Percentiles rank a stretch among this genome's conserved stretches.
phyloP scores from a whole-genome alignment of 2,329 filamentous ascomycete genomes.

The Shiraia sp. region DNA sequence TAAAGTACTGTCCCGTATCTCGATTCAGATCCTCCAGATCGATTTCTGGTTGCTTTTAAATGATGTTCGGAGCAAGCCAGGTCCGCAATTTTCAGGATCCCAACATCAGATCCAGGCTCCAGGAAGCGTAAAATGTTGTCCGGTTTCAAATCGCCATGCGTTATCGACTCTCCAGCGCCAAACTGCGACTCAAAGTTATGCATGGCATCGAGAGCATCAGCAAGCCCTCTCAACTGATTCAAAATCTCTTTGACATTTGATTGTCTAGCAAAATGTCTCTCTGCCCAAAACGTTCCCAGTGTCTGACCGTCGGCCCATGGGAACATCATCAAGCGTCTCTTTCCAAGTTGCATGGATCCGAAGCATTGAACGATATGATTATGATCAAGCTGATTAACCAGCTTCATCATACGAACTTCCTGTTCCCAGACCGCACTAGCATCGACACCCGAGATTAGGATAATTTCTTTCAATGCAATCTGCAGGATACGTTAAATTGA shows the following conservation, averaged over 20 bases:
- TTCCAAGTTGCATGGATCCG: conserved; percentile 13
- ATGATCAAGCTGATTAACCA: conserved; percentile 17
- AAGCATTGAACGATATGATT: conserved; percentile 14
- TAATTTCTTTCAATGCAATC: conserved; percentile 17
- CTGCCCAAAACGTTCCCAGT: neutral
- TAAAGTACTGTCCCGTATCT: conserved; percentile 17
- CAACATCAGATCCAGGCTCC: neutral
- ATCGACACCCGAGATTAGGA: neutral
- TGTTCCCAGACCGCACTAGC: conserved; percentile 10
- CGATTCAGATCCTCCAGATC: conserved; percentile 2
- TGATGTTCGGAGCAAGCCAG: conserved; percentile 17
- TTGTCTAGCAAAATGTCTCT: no score
- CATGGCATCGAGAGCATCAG: conserved; percentile 13
- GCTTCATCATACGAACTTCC: conserved; percentile 11
- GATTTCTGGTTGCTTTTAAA: conserved; percentile 1
- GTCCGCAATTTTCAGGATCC: conserved; percentile 21
- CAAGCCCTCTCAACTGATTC: conserved; percentile 16
- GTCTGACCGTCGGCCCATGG: conserved; percentile 19
- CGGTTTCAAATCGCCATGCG: conserved; percentile 30
- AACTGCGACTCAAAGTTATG: conserved; percentile 9
- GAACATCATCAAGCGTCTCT: conserved; percentile 25
- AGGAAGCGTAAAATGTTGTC: conserved; percentile 26
- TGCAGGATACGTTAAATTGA: neutral
- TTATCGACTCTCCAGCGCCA: conserved; percentile 1
- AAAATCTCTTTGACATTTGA: conserved; percentile 1